Conservation (phyloP, 2,329 filamentous ascomycete genomes). For the Exophiala dermatitidis region DNA sequence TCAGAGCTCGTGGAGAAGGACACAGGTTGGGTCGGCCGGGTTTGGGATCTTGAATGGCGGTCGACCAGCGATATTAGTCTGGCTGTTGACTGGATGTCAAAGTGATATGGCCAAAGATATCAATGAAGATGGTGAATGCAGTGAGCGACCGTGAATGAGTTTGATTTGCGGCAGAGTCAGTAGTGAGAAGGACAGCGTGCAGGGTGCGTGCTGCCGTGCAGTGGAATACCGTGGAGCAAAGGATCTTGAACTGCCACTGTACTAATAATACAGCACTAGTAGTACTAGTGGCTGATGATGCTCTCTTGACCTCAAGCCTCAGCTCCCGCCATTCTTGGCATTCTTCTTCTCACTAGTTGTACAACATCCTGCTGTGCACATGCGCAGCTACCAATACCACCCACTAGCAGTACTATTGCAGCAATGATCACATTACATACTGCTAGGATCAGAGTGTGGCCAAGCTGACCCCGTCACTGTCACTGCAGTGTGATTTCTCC, state of each 20-base stretch:
- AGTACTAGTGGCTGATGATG: no score
- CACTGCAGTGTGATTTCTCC: no score
- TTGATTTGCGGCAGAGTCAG: slow-evolving; percentile 11
- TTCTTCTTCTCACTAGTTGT: no score
- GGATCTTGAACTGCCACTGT: neutral
- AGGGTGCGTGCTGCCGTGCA: neutral
- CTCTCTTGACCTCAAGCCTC: no score
- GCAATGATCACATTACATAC: no score
- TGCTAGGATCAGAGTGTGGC: no score
- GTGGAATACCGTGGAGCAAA: neutral
- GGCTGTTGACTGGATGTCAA: slow-evolving; percentile 13
- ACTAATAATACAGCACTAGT: no score
- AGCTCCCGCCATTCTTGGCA: no score
- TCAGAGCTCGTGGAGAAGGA: neutral
- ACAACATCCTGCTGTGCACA: no score
- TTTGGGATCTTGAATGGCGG: slow-evolving; percentile 1
- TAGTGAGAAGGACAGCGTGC: slow-evolving; percentile 3
- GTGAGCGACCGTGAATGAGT: slow-evolving; percentile 13
- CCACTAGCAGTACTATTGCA: no score
- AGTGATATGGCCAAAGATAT: slow-evolving; percentile 22
- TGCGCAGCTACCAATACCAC: no score
- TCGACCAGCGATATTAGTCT: slow-evolving; percentile 1
- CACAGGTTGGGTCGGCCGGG: neutral
- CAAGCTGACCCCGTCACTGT: no score
- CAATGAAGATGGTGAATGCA: slow-evolving; percentile 19